phyloP scores from a whole-genome alignment of 1,284 basidiomycete genomes.

The Xanthoconium separans region DNA sequence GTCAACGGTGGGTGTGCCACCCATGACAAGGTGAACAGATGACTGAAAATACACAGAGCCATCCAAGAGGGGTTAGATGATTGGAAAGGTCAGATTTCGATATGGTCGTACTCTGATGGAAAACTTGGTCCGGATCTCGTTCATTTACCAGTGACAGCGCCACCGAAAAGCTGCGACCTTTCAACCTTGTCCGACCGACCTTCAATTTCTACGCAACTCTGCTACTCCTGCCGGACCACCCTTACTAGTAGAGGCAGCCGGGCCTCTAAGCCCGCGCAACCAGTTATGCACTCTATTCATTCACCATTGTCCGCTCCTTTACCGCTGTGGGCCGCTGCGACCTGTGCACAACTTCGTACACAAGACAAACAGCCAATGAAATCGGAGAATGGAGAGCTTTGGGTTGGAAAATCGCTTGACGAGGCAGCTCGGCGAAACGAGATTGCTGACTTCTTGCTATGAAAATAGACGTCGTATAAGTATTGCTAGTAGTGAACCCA shows the following conservation, averaged over 20 bases:
- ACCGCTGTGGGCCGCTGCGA: constrained; percentile 38
- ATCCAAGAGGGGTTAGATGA: constrained; percentile 63
- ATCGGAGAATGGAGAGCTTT: constrained; percentile 18
- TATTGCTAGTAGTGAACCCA: not conserved
- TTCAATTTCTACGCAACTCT: constrained; percentile 54
- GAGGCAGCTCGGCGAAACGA: constrained; percentile 31
- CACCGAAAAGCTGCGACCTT: constrained; percentile 11
- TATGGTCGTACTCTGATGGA: constrained; percentile 52
- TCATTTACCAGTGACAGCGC: constrained; percentile 5
- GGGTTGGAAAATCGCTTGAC: constrained; percentile 21
- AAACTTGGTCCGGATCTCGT: constrained; percentile 16
- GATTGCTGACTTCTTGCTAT: constrained; percentile 39
- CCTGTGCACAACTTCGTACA: constrained; percentile 2
- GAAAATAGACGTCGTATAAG: constrained; percentile 5
- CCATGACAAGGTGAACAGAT: not conserved
- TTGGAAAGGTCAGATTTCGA: constrained; percentile 75
- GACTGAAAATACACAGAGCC: constrained; percentile 46
- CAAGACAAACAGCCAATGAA: constrained; percentile 1
- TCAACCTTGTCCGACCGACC: constrained; percentile 13
- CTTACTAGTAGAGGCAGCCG: constrained; percentile 64
- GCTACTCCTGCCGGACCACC: constrained; percentile 75
- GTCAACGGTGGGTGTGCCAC: constrained; percentile 59
- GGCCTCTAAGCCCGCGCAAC: constrained; percentile 22
- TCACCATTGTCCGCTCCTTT: constrained; percentile 24
- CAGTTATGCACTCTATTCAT: not conserved